Evolutionary conservation across 306 rosid species (phyloP).

Genomic region (Acmispon strigosus): DNA sequence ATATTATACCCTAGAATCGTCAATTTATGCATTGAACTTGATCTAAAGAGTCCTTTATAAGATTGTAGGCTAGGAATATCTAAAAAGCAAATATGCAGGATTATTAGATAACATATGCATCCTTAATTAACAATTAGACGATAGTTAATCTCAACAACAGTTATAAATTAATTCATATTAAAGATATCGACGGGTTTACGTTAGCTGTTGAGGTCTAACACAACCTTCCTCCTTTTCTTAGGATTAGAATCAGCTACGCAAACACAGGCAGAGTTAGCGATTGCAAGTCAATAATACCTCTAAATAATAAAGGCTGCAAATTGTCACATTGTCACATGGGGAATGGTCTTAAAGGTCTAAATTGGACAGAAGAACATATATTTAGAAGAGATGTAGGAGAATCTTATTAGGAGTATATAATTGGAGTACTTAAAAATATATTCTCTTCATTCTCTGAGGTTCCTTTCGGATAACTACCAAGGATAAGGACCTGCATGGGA

Average conservation of each 20-base stretch:
- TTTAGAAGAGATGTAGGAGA: slow-evolving; percentile 6
- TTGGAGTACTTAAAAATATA: background rate
- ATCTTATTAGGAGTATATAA: background rate
- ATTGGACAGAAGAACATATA: background rate
- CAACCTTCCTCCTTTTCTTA: no score
- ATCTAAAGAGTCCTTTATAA: slow-evolving; percentile 9
- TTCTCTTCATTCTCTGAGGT: slow-evolving; percentile 21
- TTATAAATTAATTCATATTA: no score
- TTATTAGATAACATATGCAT: background rate
- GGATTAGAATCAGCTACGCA: no score
- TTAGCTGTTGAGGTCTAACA: no score
- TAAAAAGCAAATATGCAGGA: background rate
- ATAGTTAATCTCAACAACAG: background rate
- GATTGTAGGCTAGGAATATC: slow-evolving; percentile 15
- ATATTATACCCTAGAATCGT: slow-evolving; percentile 4
- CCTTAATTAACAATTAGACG: background rate
- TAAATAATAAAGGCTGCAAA: slow-evolving; percentile 8
- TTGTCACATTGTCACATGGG: slow-evolving; percentile 14
- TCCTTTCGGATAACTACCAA: slow-evolving; percentile 43
- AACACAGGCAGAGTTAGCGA: no score
- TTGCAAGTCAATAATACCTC: background rate
- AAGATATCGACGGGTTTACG: no score
- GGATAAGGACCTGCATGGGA: slow-evolving; percentile 26
- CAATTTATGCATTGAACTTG: slow-evolving; percentile 4
- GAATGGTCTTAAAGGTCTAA: slow-evolving; percentile 6